These are phyloP conservation scores for Trametes sp. DNA, from an alignment of 1,284 basidiomycete species.

Conservation along the genomic window DNA sequence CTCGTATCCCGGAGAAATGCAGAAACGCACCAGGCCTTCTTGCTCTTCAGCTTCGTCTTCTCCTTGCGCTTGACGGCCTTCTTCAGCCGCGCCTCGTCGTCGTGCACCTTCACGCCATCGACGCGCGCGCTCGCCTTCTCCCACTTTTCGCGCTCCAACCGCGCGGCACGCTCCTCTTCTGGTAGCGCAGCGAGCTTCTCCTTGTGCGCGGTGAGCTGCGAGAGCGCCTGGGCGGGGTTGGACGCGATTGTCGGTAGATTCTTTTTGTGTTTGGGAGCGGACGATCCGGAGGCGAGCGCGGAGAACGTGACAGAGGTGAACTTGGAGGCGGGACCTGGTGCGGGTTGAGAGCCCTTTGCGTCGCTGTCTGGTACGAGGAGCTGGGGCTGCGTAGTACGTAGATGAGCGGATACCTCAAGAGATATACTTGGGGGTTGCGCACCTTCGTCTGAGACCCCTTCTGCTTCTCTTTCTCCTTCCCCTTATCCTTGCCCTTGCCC, in stretches of 20 bases:
- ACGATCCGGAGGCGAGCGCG: constrained; percentile 49
- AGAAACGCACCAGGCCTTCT: constrained; percentile 79
- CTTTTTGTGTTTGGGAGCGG: constrained; percentile 56
- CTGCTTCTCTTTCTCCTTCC: constrained; percentile 50
- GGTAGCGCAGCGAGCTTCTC: constrained; percentile 76
- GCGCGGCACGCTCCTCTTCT: constrained; percentile 79
- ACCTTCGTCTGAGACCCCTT: constrained; percentile 63
- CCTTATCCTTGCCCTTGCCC: constrained; percentile 54
- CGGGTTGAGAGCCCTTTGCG: constrained; percentile 36
- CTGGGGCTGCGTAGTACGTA: constrained; percentile 58
- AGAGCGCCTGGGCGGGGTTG: constrained; percentile 85
- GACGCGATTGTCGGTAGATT: constrained; percentile 68
- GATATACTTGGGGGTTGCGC: constrained; percentile 19
- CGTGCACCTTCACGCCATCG: constrained; percentile 87
- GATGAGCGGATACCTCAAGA: neutral
- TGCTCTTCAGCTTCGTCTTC: constrained; percentile 85
- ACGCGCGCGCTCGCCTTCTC: constrained; percentile 85
- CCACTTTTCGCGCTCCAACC: constrained; percentile 86
- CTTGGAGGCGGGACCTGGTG: constrained; percentile 49
- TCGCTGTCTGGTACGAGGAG: constrained; percentile 70
- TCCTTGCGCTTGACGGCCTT: constrained; percentile 92
- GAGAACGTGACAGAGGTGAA: constrained; percentile 78
- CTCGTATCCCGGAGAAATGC: neutral
- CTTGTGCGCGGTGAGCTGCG: constrained; percentile 78
- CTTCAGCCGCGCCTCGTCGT: constrained; percentile 83